Evolutionary conservation across 495 filamentous ascomycete species (phyloP).

Genomic region (Cetradonia linearis): DNA sequence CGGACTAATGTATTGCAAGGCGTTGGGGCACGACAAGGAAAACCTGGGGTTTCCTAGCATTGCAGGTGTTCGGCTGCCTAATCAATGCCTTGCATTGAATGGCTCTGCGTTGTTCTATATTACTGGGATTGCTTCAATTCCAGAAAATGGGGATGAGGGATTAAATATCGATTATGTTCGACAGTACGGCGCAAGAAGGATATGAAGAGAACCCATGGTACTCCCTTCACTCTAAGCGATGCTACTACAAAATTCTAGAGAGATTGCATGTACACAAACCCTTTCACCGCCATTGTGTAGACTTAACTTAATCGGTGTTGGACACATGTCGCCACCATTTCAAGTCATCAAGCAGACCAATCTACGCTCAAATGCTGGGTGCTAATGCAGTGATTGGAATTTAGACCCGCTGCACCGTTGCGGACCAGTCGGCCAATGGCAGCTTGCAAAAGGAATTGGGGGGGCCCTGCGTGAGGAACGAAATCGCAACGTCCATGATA

Average conservation of each 20-base stretch:
- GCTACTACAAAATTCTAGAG: background rate
- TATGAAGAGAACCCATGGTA: background rate
- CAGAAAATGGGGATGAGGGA: background rate
- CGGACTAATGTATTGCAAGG: constrained; percentile 19
- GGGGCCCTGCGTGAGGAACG: constrained; percentile 2
- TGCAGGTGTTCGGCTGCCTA: constrained; percentile 7
- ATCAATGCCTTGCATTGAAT: background rate
- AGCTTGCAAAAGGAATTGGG: constrained; percentile 12
- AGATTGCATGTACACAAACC: background rate
- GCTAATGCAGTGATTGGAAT: constrained; percentile 5
- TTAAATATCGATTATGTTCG: background rate
- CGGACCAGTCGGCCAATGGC: constrained; percentile 13
- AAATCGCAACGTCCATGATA: background rate
- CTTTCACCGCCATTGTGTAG: background rate
- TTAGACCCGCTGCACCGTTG: constrained; percentile 7
- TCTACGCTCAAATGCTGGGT: background rate
- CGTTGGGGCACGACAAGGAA: constrained; percentile 15
- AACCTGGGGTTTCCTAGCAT: background rate
- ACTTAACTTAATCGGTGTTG: background rate
- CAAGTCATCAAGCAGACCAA: constrained; percentile 2
- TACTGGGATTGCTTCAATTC: background rate
- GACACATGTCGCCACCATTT: background rate
- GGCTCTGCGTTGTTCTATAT: background rate
- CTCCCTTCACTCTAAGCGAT: background rate
- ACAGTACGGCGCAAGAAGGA: background rate